These are phyloP conservation scores for Drechslerella stenobrocha DNA, from an alignment of 2,329 filamentous ascomycete genomes.

Conservation along the genomic window DNA sequence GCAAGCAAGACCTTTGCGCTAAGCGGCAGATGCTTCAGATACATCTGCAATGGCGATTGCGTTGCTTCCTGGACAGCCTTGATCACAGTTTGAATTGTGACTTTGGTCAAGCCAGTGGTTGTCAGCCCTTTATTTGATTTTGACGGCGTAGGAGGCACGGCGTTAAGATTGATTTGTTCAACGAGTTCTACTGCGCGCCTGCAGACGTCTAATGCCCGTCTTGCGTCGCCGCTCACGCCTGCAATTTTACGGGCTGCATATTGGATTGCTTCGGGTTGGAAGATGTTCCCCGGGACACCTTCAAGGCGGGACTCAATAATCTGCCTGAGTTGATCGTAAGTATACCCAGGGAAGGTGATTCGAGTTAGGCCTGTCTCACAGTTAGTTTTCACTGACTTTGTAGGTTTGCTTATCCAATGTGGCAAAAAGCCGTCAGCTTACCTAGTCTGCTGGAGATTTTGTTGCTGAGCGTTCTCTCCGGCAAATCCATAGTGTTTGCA, in stretches of 20 bases:
- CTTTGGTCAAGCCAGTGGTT: conserved; percentile 60
- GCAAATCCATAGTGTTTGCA: conserved; percentile 98
- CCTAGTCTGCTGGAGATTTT: conserved; percentile 91
- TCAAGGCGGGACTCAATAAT: conserved; percentile 94
- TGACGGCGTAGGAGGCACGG: conserved; percentile 62
- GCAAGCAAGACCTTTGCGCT: conserved; percentile 82
- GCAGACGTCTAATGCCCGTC: conserved; percentile 91
- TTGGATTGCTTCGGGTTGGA: conserved; percentile 89
- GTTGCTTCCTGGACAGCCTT: conserved; percentile 94
- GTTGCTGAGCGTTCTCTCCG: conserved; percentile 92
- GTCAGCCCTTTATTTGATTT: conserved; percentile 54
- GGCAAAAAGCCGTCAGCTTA: conserved; percentile 47
- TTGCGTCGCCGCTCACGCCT: conserved; percentile 89
- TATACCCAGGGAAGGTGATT: conserved; percentile 97
- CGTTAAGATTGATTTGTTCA: conserved; percentile 61
- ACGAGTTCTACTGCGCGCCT: conserved; percentile 92
- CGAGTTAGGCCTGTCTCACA: conserved; percentile 69
- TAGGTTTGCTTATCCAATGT: not conserved
- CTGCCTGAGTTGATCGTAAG: conserved; percentile 92
- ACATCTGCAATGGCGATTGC: conserved; percentile 86
- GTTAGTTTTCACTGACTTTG: conserved; percentile 7
- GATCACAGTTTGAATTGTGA: conserved; percentile 92
- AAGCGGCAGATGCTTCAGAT: conserved; percentile 78
- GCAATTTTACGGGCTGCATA: conserved; percentile 97
- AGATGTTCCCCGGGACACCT: conserved; percentile 83